Evolutionary conservation across 768 basidiomycete species (phyloP), one percentile per base, ranked within the genome.

Genomic region (Hydnomerulius pinastri): DNA sequence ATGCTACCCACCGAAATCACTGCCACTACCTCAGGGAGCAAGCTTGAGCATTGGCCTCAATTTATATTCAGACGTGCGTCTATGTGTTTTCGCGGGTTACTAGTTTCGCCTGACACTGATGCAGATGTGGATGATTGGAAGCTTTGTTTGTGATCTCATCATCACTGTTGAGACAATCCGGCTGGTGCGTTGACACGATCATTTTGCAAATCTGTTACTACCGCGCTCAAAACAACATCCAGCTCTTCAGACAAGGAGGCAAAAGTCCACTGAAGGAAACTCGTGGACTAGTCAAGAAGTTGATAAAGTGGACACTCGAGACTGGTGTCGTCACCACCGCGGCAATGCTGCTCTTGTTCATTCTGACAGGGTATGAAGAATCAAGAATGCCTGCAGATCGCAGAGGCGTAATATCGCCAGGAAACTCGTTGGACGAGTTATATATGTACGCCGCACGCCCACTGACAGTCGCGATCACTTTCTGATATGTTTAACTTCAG

Each of bases 291-390:
- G 45, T 36, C 9, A 12, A 21, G 10, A 36, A 46, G 24, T 12
- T 46, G 30, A 25, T 46, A 13, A 46, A 36, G 32, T 17, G 32
- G 45, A 46, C 45, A 17, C 7, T 46, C 20, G 42, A 46, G 45
- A 46, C 45, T 21, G 45, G 45, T 15, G 33, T 24, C 18, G 33
- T 46, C n/a, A 46, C 45, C 18, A 36, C 33, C 12, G 24, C 21
- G 11, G 45, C 45, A 13, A 23, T 43, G 17, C 28, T 43, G 28
- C 42, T 43, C 17, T 17, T 2, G 29, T 29, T 43, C 18, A 4
- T 30, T 15, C 25, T 43, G n/a, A 9, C 42, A 10, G 6, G 28
- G 12, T n/a, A n/a, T n/a, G n/a, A n/a, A n/a, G n/a, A n/a, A n/a
- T n/a, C n/a, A n/a, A n/a, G n/a, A n/a, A n/a, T n/a, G n/a, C n/a